Base-by-base conservation (phyloP, 306 rosid species). In the Quercus parvula region DNA sequence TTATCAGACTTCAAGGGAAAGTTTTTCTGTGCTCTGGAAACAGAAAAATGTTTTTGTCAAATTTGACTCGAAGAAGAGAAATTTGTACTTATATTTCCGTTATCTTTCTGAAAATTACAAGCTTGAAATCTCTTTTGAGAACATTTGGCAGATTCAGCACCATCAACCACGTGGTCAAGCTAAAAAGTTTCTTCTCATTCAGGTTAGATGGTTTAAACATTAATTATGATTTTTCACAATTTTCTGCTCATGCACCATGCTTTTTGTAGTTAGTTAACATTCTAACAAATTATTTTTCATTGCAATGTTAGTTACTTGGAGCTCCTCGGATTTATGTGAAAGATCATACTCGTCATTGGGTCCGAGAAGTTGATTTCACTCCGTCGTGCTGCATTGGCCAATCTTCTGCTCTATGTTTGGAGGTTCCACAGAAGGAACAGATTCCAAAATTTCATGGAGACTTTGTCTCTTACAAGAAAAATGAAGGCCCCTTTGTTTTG, bases 321-420 rank as follows among this genome's bases (percentile, higher is more conserved):
- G 93, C 91, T 24, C 97, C 97, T 25, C 91, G 98, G 80, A 41
- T 93, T 73, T 93, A 68, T 69, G 74, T 86, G 81, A 75, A 82
- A 2, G 84, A 79, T 11, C 80, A 75, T 35, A 88, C 89, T 76
- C 93, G 86, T 2, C 84, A 88, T 6, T 91, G 97, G 94, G 79
- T 87, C 52, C 83, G 97, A 52, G 71, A 93, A 56, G 82, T 67
- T 74, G 98, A 94, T 89, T 91, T 94, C 83, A 89, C 98, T 79
- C 83, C 83, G 15, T 44, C 13, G 11, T 41, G 75, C 24, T 33
- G 80, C 58, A 89, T 94, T 75, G 98, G 95, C 44, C 92, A 94
- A 84, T 94, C 97, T 56, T 85, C 90, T 20, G 79, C 88, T 75
- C 4, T 94, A 59, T 90, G 91, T 76, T 73, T 94, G 70, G 91